A percentile compares a stretch with the other conserved stretches of the same genome.
These are phyloP conservation scores for Fusarium transvaalense DNA, from an alignment of 2,329 filamentous ascomycete genomes.

Conservation along the genomic window DNA sequence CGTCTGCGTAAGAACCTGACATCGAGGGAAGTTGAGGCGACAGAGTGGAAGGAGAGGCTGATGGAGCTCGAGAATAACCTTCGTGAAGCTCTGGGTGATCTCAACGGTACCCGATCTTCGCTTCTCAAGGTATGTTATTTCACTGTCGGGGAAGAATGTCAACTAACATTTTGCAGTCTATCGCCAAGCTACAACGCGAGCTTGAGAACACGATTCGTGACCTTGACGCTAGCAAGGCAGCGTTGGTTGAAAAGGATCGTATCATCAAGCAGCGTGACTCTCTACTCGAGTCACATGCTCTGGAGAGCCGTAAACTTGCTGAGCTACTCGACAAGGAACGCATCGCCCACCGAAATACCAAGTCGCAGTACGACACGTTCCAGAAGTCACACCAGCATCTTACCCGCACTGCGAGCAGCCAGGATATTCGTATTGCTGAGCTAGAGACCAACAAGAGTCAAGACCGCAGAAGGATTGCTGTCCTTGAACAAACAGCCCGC, in stretches of 20 bases:
- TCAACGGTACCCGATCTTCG: slow-evolving; percentile 86
- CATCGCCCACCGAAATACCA: slow-evolving; percentile 84
- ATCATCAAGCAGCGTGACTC: slow-evolving; percentile 90
- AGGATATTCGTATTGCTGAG: slow-evolving; percentile 86
- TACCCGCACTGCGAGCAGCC: slow-evolving; percentile 84
- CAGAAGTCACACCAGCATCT: slow-evolving; percentile 90
- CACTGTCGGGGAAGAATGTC: background rate
- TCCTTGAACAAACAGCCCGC: slow-evolving; percentile 82
- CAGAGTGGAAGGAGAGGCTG: slow-evolving; percentile 90
- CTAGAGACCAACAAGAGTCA: slow-evolving; percentile 83
- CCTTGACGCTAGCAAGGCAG: slow-evolving; percentile 80
- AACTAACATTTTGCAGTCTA: slow-evolving; percentile 67
- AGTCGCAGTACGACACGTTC: slow-evolving; percentile 87
- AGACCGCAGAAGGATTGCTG: slow-evolving; percentile 81
- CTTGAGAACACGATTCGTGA: slow-evolving; percentile 87
- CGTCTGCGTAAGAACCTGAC: slow-evolving; percentile 85
- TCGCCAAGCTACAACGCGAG: slow-evolving; percentile 88
- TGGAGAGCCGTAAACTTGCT: slow-evolving; percentile 86
- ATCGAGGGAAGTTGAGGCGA: slow-evolving; percentile 87
- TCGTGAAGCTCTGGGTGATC: slow-evolving; percentile 86
- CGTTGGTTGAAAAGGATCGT: slow-evolving; percentile 89
- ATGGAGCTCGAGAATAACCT: slow-evolving; percentile 91
- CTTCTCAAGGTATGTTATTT: slow-evolving; percentile 75
- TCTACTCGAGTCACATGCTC: slow-evolving; percentile 86
- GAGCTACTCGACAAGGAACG: slow-evolving; percentile 94